Evolutionary conservation across 192 early-diverging fungal genomes (phyloP).

Genomic region (Mortierella antarctica): DNA sequence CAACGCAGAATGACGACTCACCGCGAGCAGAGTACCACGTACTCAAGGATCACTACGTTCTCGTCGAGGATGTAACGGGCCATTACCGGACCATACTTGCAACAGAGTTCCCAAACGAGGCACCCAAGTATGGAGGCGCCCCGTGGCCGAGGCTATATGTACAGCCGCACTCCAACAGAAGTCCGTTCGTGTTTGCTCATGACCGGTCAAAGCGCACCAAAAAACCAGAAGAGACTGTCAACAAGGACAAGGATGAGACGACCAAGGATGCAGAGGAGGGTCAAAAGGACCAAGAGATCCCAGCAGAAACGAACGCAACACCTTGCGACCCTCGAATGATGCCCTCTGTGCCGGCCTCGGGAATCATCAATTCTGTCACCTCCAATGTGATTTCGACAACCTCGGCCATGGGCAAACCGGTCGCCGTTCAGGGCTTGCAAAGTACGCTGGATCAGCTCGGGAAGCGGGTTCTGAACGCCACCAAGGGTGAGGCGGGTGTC

Average conservation of each 20-base stretch:
- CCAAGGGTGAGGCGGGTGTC: slow-evolving; percentile 14
- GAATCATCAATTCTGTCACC: slow-evolving; percentile 28
- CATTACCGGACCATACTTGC: slow-evolving; percentile 27
- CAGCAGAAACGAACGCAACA: not conserved
- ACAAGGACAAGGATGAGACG: not conserved
- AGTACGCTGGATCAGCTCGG: slow-evolving; percentile 32
- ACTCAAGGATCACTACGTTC: slow-evolving; percentile 19
- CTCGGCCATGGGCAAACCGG: slow-evolving; percentile 1
- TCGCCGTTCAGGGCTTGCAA: not conserved
- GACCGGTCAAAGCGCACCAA: not conserved
- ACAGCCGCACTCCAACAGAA: slow-evolving; percentile 12
- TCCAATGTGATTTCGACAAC: slow-evolving; percentile 25
- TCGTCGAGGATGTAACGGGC: slow-evolving; percentile 34
- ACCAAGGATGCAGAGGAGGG: not conserved
- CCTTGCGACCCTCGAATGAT: not conserved
- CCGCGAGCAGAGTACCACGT: slow-evolving; percentile 18
- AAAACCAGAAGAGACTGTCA: not conserved
- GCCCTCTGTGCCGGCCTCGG: slow-evolving; percentile 19
- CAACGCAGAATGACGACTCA: slow-evolving; percentile 20
- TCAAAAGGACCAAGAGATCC: not conserved
- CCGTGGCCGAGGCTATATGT: slow-evolving; percentile 28
- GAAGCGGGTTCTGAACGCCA: slow-evolving; percentile 22
- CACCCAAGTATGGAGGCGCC: not conserved
- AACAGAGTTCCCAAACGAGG: slow-evolving; percentile 7
- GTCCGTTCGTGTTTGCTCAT: slow-evolving; percentile 7